A percentile compares a stretch with the other conserved stretches of the same genome.
phyloP scores from a whole-genome alignment of 495 filamentous ascomycete species.

The Penicillium nucicola region DNA sequence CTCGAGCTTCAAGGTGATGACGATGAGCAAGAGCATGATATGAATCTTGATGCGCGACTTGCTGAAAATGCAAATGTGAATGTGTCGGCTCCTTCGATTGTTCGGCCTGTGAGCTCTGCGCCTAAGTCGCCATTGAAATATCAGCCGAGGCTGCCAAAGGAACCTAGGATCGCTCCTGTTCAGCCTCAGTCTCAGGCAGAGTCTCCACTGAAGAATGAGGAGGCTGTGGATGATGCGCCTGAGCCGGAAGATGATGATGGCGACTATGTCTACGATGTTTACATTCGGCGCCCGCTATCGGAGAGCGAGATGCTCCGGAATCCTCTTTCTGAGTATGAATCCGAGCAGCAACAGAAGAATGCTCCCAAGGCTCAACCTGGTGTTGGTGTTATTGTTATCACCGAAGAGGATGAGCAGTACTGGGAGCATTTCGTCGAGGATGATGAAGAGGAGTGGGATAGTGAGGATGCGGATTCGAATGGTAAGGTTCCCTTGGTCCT shows the following conservation, averaged over 20 bases:
- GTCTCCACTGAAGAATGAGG: not conserved
- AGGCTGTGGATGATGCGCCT: constrained; percentile 5
- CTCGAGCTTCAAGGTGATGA: constrained; percentile 34
- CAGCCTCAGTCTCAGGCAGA: constrained; percentile 9
- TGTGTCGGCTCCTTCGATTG: not conserved
- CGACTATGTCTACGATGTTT: constrained; percentile 65
- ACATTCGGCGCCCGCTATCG: constrained; percentile 47
- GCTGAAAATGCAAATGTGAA: not conserved
- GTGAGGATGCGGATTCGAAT: constrained; percentile 61
- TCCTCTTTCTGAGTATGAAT: constrained; percentile 28
- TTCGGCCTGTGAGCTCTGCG: constrained; percentile 3
- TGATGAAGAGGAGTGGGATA: constrained; percentile 55
- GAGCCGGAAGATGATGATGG: constrained; percentile 40
- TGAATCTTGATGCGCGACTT: constrained; percentile 10
- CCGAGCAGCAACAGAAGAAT: constrained; percentile 28
- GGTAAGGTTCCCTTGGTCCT: constrained; percentile 34
- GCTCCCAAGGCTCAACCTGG: constrained; percentile 34
- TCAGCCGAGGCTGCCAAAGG: constrained; percentile 34
- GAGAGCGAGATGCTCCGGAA: constrained; percentile 29
- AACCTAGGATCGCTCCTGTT: constrained; percentile 18
- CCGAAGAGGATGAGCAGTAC: constrained; percentile 52
- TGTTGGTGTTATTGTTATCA: constrained; percentile 58
- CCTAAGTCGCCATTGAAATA: constrained; percentile 37
- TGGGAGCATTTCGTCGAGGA: constrained; percentile 58
- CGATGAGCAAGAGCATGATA: constrained; percentile 14